Evolutionary conservation across 2,329 filamentous ascomycete species (phyloP), one percentile per base, ranked within the genome.

Genomic region (Grosmannia serpens): DNA sequence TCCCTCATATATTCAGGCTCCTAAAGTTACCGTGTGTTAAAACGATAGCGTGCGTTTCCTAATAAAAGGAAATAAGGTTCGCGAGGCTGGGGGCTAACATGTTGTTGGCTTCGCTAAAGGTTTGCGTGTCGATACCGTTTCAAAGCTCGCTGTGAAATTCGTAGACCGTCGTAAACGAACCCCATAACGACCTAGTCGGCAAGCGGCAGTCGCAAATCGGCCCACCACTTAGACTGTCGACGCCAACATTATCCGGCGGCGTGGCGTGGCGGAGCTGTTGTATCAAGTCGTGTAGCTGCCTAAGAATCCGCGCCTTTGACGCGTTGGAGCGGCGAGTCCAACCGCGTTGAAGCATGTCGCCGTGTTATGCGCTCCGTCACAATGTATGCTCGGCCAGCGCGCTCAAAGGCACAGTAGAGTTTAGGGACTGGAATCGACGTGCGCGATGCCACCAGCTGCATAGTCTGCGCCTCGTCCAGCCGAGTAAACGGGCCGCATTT

Each of bases 11-110:
- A 56, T 80, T 80, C 3, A 71, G 62, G 5, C 69, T 70, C n/a
- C 78, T 6, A 83, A 85, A 71, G 83, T 80, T 64, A 80, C 78
- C 13, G 73, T 83, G 69, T 70, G 81, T 62, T 77, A 75, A 24
- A 79, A 83, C 64, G 3, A 51, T 33, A 2, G 44, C 4, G 2
- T 31, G 44, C 9, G 7, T 6, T 35, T 35, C 33, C 7, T 13
- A 7, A 35, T 35, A 15, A 35, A 60, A 10, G 52, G 58, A 1
- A 11, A 47, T 26, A 41, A 59, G 56, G 20, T 35, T 24, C 1
- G n/a, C n/a, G 11, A 54, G 35, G 20, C 24, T 33, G n/a, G 56
- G 33, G 33, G 33, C 33, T 5, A 35, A 6, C 10, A 13, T 13
- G 7, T 13, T 35, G 5, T 35, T 13, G 10, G 33, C 33, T 35